phyloP scores from a whole-genome alignment of 2,329 filamentous ascomycete species.

The Alternaria postmessia region DNA sequence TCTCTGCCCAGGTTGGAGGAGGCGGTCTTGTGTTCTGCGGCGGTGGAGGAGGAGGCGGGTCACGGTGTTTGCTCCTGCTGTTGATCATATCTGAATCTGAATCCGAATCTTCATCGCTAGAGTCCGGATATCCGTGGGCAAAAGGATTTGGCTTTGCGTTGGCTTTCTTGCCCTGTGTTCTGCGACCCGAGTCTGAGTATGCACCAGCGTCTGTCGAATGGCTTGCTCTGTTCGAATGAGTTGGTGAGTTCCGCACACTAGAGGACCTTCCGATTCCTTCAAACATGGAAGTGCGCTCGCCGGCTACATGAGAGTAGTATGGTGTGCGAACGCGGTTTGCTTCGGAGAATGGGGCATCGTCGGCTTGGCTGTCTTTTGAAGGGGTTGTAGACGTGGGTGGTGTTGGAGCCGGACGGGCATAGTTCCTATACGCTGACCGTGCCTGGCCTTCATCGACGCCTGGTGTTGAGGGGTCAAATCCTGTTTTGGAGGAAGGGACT shows the following conservation, averaged over 20 bases:
- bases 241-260: constrained; percentile 61
- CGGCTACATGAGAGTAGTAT: constrained; percentile 61
- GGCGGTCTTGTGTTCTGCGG: constrained; percentile 27
- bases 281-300: constrained; percentile 66
- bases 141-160: constrained; percentile 32
- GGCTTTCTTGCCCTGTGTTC: constrained; percentile 37
- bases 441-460: constrained; percentile 68
- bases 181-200: constrained; percentile 44
- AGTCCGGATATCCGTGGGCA: constrained; percentile 41
- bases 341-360: constrained; percentile 54
- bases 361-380: constrained; percentile 31
- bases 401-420: constrained; percentile 45
- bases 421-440: constrained; percentile 58
- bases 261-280: constrained; percentile 62
- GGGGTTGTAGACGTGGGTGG: constrained; percentile 33
- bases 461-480: constrained; percentile 66
- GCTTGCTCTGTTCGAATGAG: constrained; percentile 30
- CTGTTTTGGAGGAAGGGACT: constrained; percentile 61
- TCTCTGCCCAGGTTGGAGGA: constrained; percentile 28
- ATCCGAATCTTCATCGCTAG: constrained; percentile 43
- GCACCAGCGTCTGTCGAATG: constrained; percentile 35
- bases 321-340: constrained; percentile 60
- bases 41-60: constrained; percentile 22
- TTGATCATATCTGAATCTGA: constrained; percentile 32
- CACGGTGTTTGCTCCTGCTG: constrained; percentile 23